Conservation (phyloP, 2,329 filamentous ascomycete genomes). For the Xylariaceae sp. region DNA sequence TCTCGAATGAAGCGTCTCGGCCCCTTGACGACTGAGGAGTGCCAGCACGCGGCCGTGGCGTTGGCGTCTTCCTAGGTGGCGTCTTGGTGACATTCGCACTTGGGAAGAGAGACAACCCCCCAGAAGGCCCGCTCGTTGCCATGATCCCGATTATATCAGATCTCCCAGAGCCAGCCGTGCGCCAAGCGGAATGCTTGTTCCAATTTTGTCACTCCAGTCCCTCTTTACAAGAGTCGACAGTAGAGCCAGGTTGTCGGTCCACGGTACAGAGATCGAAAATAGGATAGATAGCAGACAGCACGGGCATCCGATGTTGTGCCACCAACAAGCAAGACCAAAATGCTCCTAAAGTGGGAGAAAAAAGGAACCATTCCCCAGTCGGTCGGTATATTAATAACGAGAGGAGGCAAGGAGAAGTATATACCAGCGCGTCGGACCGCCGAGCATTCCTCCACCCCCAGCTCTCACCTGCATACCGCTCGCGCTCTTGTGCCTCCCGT, state of each 20-base stretch:
- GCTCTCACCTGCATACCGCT: conserved; percentile 15
- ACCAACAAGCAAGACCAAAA: conserved; percentile 8
- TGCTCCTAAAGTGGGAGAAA: conserved; percentile 9
- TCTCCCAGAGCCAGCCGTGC: not conserved
- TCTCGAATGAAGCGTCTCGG: conserved; percentile 27
- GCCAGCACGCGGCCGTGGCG: conserved; percentile 29
- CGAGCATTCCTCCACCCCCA: conserved; percentile 5
- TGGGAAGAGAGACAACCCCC: conserved; percentile 56
- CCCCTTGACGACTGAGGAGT: conserved; percentile 27
- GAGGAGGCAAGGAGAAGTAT: conserved; percentile 23
- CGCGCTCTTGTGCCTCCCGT: conserved; percentile 12
- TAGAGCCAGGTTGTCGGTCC: conserved; percentile 2
- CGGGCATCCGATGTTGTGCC: conserved; percentile 4
- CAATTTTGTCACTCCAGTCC: conserved; percentile 3
- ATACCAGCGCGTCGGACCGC: conserved; percentile 18
- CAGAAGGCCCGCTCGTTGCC: conserved; percentile 32
- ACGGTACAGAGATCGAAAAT: conserved; percentile 4
- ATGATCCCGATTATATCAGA: conserved; percentile 10
- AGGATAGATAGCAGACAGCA: conserved; percentile 6
- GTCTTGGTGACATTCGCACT: conserved; percentile 41
- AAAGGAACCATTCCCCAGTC: conserved; percentile 14
- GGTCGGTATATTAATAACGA: conserved; percentile 8
- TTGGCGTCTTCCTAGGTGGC: conserved; percentile 39
- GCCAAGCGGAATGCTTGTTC: conserved; percentile 4
- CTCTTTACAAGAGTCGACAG: conserved; percentile 3